Evolutionary conservation across 2,329 filamentous ascomycete genomes (phyloP).

Genomic region (Penicillium thymicola): DNA sequence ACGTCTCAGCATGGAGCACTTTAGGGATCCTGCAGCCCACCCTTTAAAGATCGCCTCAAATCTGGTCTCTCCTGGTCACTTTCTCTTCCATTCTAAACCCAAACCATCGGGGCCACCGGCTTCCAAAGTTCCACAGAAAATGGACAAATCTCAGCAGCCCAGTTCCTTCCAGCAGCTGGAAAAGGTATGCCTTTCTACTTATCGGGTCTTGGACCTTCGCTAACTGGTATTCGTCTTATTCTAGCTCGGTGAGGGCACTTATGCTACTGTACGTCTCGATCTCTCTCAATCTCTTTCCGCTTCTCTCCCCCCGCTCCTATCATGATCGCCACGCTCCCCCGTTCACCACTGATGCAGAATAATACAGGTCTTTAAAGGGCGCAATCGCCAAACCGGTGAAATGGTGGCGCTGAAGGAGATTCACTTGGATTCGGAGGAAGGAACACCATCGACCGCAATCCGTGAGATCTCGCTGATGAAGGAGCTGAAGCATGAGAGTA

Average conservation of each 20-base stretch:
- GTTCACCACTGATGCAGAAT: conserved; percentile 20
- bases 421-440: conserved; percentile 96
- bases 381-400: conserved; percentile 94
- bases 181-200: conserved; percentile 51
- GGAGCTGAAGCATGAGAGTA: conserved; percentile 98
- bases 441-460: conserved; percentile 94
- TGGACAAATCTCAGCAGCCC: conserved; percentile 90
- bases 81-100: conserved; percentile 31
- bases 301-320: neutral
- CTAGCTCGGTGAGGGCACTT: conserved; percentile 89
- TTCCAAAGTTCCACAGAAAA: conserved; percentile 40
- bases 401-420: conserved; percentile 98
- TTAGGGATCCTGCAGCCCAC: conserved; percentile 24
- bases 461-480: conserved; percentile 99
- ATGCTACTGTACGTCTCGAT: conserved; percentile 76
- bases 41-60: conserved; percentile 32
- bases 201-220: conserved; percentile 5
- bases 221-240: conserved; percentile 27
- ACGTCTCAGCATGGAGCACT: conserved; percentile 24
- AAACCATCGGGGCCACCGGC: conserved; percentile 15
- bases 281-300: conserved; percentile 18
- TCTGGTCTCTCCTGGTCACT: conserved; percentile 37
- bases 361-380: conserved; percentile 88
- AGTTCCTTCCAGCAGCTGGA: conserved; percentile 99
- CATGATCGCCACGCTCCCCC: neutral